These are phyloP conservation scores for Tetraselmis striata DNA, from an alignment of 139 green algal species.

Conservation along the genomic window DNA sequence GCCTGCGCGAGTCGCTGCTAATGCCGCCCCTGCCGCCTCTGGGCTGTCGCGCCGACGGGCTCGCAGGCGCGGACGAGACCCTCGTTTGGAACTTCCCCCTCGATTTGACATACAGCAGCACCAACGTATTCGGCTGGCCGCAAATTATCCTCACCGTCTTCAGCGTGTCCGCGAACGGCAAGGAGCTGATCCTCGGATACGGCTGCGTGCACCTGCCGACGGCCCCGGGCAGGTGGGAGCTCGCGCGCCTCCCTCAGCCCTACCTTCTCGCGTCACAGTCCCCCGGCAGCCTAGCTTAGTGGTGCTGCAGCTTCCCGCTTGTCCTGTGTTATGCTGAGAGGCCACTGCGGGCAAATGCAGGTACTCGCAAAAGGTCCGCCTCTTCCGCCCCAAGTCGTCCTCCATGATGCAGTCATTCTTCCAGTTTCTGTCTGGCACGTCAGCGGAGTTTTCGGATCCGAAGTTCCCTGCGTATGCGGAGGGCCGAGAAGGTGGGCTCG, in stretches of 20 bases:
- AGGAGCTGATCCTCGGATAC: slow-evolving; percentile 74
- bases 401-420: slow-evolving; percentile 54
- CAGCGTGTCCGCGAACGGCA: slow-evolving; percentile 56
- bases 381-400: slow-evolving; percentile 60
- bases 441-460: slow-evolving; percentile 66
- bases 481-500: slow-evolving; percentile 41
- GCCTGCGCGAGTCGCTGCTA: no score
- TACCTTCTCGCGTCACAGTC: not conserved
- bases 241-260: no score
- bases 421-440: slow-evolving; percentile 56
- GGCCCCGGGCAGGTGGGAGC: slow-evolving; percentile 45
- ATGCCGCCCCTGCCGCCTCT: no score
- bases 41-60: no score
- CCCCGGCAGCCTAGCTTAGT: not conserved
- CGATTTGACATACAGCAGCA: slow-evolving; percentile 66
- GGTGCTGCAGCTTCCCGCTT: slow-evolving; percentile 4
- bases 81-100: slow-evolving; percentile 79
- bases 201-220: slow-evolving; percentile 66
- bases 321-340: not conserved
- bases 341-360: no score
- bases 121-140: slow-evolving; percentile 77
- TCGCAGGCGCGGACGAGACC: slow-evolving; percentile 31
- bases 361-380: slow-evolving; percentile 52
- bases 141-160: slow-evolving; percentile 70
- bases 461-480: slow-evolving; percentile 57